Percentiles rank a stretch among this genome's conserved stretches.
phyloP scores from a whole-genome alignment of 148 eudicot genomes.

The Cornus suecica region DNA sequence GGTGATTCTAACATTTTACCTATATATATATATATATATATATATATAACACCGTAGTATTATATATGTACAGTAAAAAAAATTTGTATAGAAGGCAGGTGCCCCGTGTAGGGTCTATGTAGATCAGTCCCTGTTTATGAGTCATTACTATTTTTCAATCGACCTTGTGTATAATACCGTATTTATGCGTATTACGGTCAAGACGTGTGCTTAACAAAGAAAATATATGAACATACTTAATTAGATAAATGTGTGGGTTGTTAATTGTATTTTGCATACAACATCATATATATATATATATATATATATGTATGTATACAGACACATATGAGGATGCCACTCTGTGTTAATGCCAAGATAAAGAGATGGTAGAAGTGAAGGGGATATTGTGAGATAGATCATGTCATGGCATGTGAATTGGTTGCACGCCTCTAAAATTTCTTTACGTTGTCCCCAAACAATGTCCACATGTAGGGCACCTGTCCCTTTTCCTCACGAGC shows the following conservation, averaged over 20 bases:
- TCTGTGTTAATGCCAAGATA: neutral
- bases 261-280: neutral
- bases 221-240: neutral
- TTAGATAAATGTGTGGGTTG: neutral
- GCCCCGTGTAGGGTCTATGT: too few relatives aligned
- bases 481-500: slow-evolving; percentile 10
- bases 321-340: neutral
- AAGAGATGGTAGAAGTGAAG: slow-evolving; percentile 1
- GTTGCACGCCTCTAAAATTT: slow-evolving; percentile 28
- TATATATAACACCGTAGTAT: too few relatives aligned
- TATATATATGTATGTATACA: neutral
- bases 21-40: too few relatives aligned
- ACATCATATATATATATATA: neutral
- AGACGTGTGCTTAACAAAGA: neutral
- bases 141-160: too few relatives aligned
- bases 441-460: slow-evolving; percentile 39
- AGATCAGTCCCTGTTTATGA: too few relatives aligned
- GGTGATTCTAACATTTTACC: too few relatives aligned
- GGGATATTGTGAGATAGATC: slow-evolving; percentile 14
- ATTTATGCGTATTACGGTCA: too few relatives aligned
- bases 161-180: too few relatives aligned
- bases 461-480: slow-evolving; percentile 42
- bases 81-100: too few relatives aligned
- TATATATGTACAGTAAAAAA: too few relatives aligned
- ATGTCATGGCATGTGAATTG: slow-evolving; percentile 43